phyloP scores from a whole-genome alignment of 345 rosid genomes.

The Salix udensis region DNA sequence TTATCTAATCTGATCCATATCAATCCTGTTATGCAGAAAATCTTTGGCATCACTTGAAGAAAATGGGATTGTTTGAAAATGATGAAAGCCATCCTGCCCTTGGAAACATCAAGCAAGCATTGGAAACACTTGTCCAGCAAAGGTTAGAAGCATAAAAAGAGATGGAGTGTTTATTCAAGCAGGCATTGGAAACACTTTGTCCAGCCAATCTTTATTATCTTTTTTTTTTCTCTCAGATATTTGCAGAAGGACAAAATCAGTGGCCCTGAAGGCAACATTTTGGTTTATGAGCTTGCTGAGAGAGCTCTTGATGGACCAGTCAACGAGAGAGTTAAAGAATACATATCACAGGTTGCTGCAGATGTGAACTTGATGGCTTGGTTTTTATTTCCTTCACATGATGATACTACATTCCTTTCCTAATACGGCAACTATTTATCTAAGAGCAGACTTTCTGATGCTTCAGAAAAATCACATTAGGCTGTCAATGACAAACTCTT shows the following conservation, averaged over 20 bases:
- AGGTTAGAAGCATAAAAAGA: conserved; percentile 41
- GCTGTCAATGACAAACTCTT: background rate
- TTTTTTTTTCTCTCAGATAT: conserved; percentile 38
- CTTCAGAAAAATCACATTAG: background rate
- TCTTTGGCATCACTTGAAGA: conserved; percentile 77
- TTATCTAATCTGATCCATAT: background rate
- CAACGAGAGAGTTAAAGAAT: conserved; percentile 56
- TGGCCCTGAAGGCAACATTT: conserved; percentile 74
- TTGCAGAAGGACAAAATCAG: conserved; percentile 79
- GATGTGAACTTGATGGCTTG: background rate
- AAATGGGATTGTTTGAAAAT: conserved; percentile 59
- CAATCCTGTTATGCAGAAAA: conserved; percentile 40
- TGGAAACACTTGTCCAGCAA: conserved; percentile 80
- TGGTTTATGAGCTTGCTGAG: conserved; percentile 84
- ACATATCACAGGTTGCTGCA: conserved; percentile 61
- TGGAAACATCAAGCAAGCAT: conserved; percentile 68
- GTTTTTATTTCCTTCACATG: background rate
- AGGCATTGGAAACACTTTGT: background rate
- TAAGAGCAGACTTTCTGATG: background rate
- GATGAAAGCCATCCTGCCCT: conserved; percentile 66
- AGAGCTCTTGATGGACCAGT: conserved; percentile 76
- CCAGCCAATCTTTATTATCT: background rate
- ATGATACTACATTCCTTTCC: background rate
- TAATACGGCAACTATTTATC: background rate
- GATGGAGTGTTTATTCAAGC: background rate